A percentile compares a stretch with the other conserved stretches of the same genome.
phyloP scores from a whole-genome alignment of 2,329 filamentous ascomycete species.

The Cordyceps tenuipes region DNA sequence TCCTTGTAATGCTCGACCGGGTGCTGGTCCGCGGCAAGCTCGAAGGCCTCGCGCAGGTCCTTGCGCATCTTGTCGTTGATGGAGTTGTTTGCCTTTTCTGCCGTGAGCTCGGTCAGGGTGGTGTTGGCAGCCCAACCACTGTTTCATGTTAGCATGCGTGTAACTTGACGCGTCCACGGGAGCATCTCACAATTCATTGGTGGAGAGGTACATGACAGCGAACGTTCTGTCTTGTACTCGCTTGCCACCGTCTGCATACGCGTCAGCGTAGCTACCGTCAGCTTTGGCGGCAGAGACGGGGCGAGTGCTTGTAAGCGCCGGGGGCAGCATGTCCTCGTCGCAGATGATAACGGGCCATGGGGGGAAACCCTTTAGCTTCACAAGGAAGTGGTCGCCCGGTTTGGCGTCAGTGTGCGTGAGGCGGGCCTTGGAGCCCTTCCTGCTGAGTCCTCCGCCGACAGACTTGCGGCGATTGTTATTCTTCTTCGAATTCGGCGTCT shows the following conservation, averaged over 20 bases:
- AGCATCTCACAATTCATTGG: slow-evolving; percentile 87
- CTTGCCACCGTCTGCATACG: slow-evolving; percentile 82
- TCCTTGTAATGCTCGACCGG: slow-evolving; percentile 77
- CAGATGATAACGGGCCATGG: slow-evolving; percentile 92
- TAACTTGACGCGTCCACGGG: not conserved
- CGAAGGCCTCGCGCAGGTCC: slow-evolving; percentile 67
- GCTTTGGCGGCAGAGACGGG: slow-evolving; percentile 74
- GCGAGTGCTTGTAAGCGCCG: slow-evolving; percentile 64
- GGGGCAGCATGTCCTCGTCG: slow-evolving; percentile 88
- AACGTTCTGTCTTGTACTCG: slow-evolving; percentile 78
- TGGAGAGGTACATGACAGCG: slow-evolving; percentile 88
- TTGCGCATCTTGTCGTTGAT: slow-evolving; percentile 74
- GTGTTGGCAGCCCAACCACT: slow-evolving; percentile 91
- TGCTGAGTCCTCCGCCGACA: slow-evolving; percentile 60
- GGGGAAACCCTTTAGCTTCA: slow-evolving; percentile 89
- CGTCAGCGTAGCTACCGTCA: slow-evolving; percentile 81
- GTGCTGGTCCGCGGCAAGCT: slow-evolving; percentile 70
- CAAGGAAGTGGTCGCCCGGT: slow-evolving; percentile 86
- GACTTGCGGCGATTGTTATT: slow-evolving; percentile 63
- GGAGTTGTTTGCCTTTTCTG: slow-evolving; percentile 59
- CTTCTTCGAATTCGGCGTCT: slow-evolving; percentile 31
- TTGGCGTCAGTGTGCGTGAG: slow-evolving; percentile 69
- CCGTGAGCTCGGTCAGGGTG: slow-evolving; percentile 67
- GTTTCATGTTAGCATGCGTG: slow-evolving; percentile 1
- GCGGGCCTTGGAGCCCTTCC: slow-evolving; percentile 71